Evolutionary conservation across 805 yeast genomes (phyloP), one percentile per base, ranked within the genome.

Genomic region (Sugiyamaella floridensis): DNA sequence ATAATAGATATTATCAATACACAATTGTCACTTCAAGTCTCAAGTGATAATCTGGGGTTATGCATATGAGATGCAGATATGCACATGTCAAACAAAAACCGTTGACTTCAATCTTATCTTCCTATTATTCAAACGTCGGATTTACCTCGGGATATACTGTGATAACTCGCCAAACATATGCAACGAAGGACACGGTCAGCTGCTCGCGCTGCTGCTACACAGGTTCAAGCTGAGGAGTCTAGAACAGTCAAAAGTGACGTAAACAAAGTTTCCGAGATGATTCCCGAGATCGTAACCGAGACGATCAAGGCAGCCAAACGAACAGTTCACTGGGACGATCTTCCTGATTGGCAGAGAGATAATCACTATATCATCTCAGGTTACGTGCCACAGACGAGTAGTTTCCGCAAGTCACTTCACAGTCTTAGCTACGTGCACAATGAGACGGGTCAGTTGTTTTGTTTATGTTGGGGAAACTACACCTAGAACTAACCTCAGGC

Each of bases 291-390:
- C 12, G 43, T n/a, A 20, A 32, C 28, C 29, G 49, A 46, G 18
- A 4, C 47, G 47, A n/a, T 48, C 37, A 40, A 15, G 20, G 20
- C 28, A 4, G 16, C 43, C 46, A 12, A 53, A 7, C 20, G 32
- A 16, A n/a, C 37, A 14, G 22, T 20, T 5, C 48, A 55, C 18
- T 84, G 75, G 71, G 76, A 80, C 54, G 84, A 84, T 57, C 64
- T 86, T 26, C 86, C 82, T 20, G 76, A 69, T 14, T 85, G 93
- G 93, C 89, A 84, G 62, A 73, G 77, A 54, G 93, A 86, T 62
- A 86, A 86, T 64, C 85, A 82, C 58, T 81, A 67, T 62, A 85
- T 86, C 45, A 63, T 71, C 42, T 70, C 80, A 0, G 89, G 89
- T 4, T 86, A 86, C 60, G 83, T 85, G 16, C 74, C 72, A 34